Percentiles rank a stretch among this genome's conserved stretches.
These are phyloP conservation scores for Suillus subaureus DNA, from an alignment of 768 basidiomycete species.

Conservation along the genomic window DNA sequence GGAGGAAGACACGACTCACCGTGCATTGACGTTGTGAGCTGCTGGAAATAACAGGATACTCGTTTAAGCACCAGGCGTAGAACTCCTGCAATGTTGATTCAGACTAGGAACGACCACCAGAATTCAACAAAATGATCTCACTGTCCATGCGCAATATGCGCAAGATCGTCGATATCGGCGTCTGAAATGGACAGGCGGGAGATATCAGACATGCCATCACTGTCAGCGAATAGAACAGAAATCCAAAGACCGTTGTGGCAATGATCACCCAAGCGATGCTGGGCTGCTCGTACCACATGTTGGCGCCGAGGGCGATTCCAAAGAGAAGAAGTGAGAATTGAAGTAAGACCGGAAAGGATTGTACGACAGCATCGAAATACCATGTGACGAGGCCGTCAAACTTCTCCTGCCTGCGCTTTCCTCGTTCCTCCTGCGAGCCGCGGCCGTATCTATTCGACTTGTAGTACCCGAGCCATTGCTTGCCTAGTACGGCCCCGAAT, in stretches of 20 bases:
- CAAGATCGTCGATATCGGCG: slow-evolving; percentile 2
- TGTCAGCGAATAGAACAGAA: slow-evolving; percentile 8
- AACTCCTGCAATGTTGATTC: background rate
- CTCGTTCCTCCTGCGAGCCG: slow-evolving; percentile 15
- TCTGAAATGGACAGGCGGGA: slow-evolving; percentile 8
- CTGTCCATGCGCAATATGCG: background rate
- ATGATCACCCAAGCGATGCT: slow-evolving; percentile 5
- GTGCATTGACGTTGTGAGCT: background rate
- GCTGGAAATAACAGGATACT: background rate
- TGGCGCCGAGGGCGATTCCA: slow-evolving; percentile 12
- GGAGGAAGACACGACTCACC: background rate
- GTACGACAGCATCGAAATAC: slow-evolving; percentile 15
- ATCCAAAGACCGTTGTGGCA: background rate
- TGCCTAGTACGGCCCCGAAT: slow-evolving; percentile 18
- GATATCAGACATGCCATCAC: slow-evolving; percentile 7
- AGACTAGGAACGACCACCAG: background rate
- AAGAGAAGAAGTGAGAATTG: slow-evolving; percentile 17
- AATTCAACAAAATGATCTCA: background rate
- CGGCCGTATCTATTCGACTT: background rate
- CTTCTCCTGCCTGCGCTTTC: slow-evolving; percentile 12
- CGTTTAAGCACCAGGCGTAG: background rate
- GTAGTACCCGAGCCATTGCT: slow-evolving; percentile 18
- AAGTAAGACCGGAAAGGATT: slow-evolving; percentile 15
- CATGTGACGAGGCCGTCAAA: slow-evolving; percentile 15
- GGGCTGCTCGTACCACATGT: background rate